These are phyloP conservation scores for Calocera cornea DNA, from an alignment of 768 basidiomycete species.

Conservation along the genomic window DNA sequence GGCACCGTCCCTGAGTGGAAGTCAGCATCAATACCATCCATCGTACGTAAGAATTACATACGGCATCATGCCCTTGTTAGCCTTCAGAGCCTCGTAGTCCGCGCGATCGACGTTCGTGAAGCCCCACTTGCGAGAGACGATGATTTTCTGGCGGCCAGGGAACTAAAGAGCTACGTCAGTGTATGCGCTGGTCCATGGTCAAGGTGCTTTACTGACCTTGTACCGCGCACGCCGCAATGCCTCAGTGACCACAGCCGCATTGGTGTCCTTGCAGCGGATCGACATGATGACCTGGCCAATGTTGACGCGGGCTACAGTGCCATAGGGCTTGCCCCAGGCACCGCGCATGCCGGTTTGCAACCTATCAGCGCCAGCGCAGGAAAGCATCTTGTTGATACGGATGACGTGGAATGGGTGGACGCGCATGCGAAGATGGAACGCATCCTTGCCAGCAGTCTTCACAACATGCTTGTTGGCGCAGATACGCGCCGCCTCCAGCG, in stretches of 20 bases:
- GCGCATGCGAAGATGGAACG: slow-evolving; percentile 94
- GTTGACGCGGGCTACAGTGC: slow-evolving; percentile 88
- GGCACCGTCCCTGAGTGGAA: slow-evolving; percentile 62
- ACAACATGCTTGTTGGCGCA: slow-evolving; percentile 99
- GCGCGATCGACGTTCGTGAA: slow-evolving; percentile 89
- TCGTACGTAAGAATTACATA: slow-evolving; percentile 31
- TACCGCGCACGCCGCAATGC: slow-evolving; percentile 94
- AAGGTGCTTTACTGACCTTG: slow-evolving; percentile 38
- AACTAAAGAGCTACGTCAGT: slow-evolving; percentile 31
- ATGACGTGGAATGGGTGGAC: slow-evolving; percentile 98
- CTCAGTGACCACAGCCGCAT: slow-evolving; percentile 82
- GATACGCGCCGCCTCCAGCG: slow-evolving; percentile 95
- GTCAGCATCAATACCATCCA: not conserved
- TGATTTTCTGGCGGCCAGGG: slow-evolving; percentile 97
- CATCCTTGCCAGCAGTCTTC: slow-evolving; percentile 95
- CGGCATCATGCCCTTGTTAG: slow-evolving; percentile 80
- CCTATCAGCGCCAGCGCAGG: slow-evolving; percentile 97
- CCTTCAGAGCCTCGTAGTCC: slow-evolving; percentile 79
- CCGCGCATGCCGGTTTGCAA: slow-evolving; percentile 98
- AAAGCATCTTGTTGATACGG: slow-evolving; percentile 99
- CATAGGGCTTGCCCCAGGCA: slow-evolving; percentile 98
- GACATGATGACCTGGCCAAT: slow-evolving; percentile 91
- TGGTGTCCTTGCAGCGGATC: slow-evolving; percentile 81
- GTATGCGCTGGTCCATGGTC: not conserved
- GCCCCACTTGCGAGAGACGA: slow-evolving; percentile 95